phyloP scores from a whole-genome alignment of 2,329 filamentous ascomycete species.

The Dothistroma pini region DNA sequence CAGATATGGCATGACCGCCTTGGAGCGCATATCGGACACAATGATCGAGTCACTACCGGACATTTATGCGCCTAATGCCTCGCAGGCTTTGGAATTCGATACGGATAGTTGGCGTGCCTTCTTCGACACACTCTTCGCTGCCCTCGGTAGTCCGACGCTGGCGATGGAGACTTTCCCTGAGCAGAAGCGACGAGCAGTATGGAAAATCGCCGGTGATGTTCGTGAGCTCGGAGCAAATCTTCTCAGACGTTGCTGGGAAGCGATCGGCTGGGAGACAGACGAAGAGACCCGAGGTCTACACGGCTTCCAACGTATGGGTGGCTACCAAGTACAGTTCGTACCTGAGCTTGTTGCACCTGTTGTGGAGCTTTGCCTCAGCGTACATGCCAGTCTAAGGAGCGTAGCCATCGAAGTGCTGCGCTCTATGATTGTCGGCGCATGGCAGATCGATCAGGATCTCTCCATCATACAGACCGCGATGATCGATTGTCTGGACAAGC shows the following conservation, averaged over 20 bases:
- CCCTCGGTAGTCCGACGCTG: constrained; percentile 83
- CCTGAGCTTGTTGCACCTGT: constrained; percentile 87
- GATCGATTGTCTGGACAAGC: constrained; percentile 84
- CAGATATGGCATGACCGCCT: constrained; percentile 71
- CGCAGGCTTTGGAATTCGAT: constrained; percentile 61
- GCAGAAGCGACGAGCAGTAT: constrained; percentile 91
- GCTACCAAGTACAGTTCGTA: constrained; percentile 98
- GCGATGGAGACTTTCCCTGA: constrained; percentile 95
- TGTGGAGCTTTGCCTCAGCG: constrained; percentile 88
- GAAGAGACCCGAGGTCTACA: constrained; percentile 74
- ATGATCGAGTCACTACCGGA: constrained; percentile 79
- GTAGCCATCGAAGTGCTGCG: constrained; percentile 92
- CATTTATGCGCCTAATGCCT: constrained; percentile 76
- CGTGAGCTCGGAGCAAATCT: constrained; percentile 86
- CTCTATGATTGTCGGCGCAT: constrained; percentile 98
- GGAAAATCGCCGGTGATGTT: constrained; percentile 98
- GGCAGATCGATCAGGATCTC: constrained; percentile 90
- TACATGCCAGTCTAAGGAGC: constrained; percentile 83
- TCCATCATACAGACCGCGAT: constrained; percentile 91
- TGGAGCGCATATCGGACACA: constrained; percentile 77
- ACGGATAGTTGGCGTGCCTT: constrained; percentile 93
- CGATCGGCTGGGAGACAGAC: constrained; percentile 92
- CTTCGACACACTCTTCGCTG: constrained; percentile 81
- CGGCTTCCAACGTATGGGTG: constrained; percentile 78
- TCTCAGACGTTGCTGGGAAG: constrained; percentile 82